phyloP scores from a whole-genome alignment of 805 yeast species.

The Dipodascus geniculatus region DNA sequence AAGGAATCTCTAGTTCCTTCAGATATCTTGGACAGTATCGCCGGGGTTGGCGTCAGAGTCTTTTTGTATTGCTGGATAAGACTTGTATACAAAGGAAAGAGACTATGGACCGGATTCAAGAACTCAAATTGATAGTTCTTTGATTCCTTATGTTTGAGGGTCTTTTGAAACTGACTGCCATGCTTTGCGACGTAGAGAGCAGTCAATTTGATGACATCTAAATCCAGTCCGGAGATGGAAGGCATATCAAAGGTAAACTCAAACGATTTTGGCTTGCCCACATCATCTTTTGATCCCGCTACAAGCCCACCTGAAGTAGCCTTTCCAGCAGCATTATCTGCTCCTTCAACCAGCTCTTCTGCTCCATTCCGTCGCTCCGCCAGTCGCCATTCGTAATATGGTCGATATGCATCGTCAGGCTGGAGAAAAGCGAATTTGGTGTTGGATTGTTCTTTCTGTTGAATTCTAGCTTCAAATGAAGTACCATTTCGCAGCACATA shows the following conservation, averaged over 20 bases:
- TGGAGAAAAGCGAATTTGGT: slow-evolving; percentile 55
- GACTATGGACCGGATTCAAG: slow-evolving; percentile 44
- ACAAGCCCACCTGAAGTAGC: neutral
- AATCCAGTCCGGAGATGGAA: slow-evolving; percentile 46
- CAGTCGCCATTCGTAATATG: slow-evolving; percentile 43
- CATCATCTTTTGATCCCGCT: slow-evolving; percentile 2
- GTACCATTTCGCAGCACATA: slow-evolving; percentile 61
- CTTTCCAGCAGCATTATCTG: slow-evolving; percentile 4
- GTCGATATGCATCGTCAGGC: slow-evolving; percentile 41
- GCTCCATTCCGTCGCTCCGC: slow-evolving; percentile 24
- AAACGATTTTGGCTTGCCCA: slow-evolving; percentile 11
- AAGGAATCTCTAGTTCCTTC: slow-evolving; percentile 23
- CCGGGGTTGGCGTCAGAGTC: slow-evolving; percentile 22
- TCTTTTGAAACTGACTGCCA: slow-evolving; percentile 35
- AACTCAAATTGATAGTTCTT: slow-evolving; percentile 54
- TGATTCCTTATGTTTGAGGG: slow-evolving; percentile 25
- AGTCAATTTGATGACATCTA: slow-evolving; percentile 56
- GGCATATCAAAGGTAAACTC: slow-evolving; percentile 24
- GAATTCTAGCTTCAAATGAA: slow-evolving; percentile 49
- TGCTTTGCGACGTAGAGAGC: slow-evolving; percentile 60
- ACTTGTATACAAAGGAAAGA: slow-evolving; percentile 38
- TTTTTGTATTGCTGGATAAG: slow-evolving; percentile 46
- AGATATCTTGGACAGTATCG: slow-evolving; percentile 15
- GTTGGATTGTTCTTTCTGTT: slow-evolving; percentile 33
- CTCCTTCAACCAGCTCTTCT: slow-evolving; percentile 7